Percentiles rank a stretch among this genome's conserved stretches.
phyloP scores from a whole-genome alignment of 148 eudicot species.

The Cornus controversa region DNA sequence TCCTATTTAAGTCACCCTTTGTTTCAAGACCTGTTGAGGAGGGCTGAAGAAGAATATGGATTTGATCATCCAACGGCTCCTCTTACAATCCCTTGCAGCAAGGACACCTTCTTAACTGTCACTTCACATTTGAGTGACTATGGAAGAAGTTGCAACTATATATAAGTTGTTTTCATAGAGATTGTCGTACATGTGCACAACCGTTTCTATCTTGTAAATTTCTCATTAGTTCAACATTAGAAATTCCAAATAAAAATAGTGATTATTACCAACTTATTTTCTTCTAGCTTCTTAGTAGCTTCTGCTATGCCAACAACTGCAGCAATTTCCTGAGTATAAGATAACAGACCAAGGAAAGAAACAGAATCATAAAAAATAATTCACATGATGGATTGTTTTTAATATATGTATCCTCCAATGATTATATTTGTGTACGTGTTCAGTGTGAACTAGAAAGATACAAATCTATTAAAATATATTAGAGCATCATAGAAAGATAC shows the following conservation, averaged over 20 bases:
- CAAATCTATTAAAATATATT: too few species aligned
- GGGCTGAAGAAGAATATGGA: slow-evolving; percentile 41
- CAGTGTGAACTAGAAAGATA: too few species aligned
- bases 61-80: slow-evolving; percentile 42
- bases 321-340: background rate
- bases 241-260: too few species aligned
- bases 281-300: background rate
- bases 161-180: background rate
- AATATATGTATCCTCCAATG: too few species aligned
- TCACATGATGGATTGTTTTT: background rate
- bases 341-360: background rate
- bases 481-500: too few species aligned
- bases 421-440: too few species aligned
- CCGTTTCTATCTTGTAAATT: background rate
- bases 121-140: slow-evolving; percentile 14
- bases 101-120: slow-evolving; percentile 28
- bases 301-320: background rate
- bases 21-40: slow-evolving; percentile 19
- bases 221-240: too few species aligned
- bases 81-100: slow-evolving; percentile 32
- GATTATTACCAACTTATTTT: too few species aligned
- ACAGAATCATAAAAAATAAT: too few species aligned
- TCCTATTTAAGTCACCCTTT: slow-evolving; percentile 21
- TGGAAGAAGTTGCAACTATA: background rate
- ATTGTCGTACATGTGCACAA: too few species aligned